phyloP scores from a whole-genome alignment of 75 land plant genomes.

The Isoetes taiwanensis region DNA sequence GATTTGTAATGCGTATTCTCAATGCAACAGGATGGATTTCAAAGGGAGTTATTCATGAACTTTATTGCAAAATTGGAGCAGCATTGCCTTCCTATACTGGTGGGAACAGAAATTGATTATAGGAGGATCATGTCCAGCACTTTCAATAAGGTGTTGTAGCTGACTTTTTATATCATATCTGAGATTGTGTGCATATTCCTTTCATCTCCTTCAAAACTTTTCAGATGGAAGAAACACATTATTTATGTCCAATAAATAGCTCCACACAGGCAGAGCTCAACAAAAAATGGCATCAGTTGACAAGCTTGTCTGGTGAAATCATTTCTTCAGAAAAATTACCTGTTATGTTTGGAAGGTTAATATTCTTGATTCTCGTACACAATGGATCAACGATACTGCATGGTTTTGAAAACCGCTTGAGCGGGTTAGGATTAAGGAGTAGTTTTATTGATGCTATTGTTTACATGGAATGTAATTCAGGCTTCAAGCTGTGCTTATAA shows the following conservation, averaged over 20 bases:
- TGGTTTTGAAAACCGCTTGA: too few relatives aligned
- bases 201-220: neutral
- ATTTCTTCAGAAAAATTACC: slow-evolving; percentile 40
- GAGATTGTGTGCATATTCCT: too few relatives aligned
- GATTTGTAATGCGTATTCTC: neutral
- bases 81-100: slow-evolving; percentile 43
- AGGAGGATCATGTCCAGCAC: slow-evolving; percentile 48
- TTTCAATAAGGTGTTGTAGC: slow-evolving; percentile 29
- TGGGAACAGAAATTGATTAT: slow-evolving; percentile 82
- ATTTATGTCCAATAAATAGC: slow-evolving; percentile 66
- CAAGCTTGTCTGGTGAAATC: slow-evolving; percentile 25
- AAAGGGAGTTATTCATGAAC: slow-evolving; percentile 62
- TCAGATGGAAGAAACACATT: slow-evolving; percentile 35
- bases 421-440: too few relatives aligned
- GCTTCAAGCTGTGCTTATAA: too few relatives aligned
- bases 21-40: slow-evolving; percentile 73
- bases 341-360: slow-evolving; percentile 95
- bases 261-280: slow-evolving; percentile 30
- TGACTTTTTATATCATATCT: neutral
- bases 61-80: slow-evolving; percentile 44
- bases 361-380: too few relatives aligned
- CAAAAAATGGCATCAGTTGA: slow-evolving; percentile 41
- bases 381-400: too few relatives aligned
- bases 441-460: too few relatives aligned
- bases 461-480: too few relatives aligned